Conservation (phyloP, 1,139 yeast genomes). For the Zygosaccharomyces pseudobailii region DNA sequence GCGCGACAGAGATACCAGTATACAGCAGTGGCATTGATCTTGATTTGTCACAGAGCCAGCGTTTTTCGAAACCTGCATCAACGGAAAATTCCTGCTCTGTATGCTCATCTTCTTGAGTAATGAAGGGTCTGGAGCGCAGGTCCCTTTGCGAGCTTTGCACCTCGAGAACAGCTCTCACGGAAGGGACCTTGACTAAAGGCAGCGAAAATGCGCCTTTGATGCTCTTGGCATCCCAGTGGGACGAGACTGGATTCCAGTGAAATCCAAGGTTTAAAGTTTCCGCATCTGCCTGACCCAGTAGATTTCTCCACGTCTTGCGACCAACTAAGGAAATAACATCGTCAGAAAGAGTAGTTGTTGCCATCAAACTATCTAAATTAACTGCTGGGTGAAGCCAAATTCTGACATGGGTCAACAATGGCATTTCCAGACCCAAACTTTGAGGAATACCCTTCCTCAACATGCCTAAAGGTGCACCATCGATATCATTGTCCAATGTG, state of each 20-base stretch:
- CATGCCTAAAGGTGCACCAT: constrained; percentile 7
- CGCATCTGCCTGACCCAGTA: constrained; percentile 31
- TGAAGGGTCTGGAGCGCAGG: constrained; percentile 12
- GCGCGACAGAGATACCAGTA: constrained; percentile 29
- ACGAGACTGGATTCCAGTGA: constrained; percentile 26
- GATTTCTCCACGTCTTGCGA: constrained; percentile 23
- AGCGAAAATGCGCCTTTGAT: constrained; percentile 26
- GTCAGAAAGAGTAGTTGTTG: constrained; percentile 10
- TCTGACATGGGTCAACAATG: constrained; percentile 30
- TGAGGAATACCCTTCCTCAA: constrained; percentile 10
- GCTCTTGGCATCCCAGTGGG: constrained; percentile 26
- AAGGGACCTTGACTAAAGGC: constrained; percentile 29
- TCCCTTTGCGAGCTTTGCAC: constrained; percentile 27
- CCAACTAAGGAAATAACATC: constrained; percentile 9
- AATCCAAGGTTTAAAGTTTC: constrained; percentile 26
- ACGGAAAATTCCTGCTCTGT: constrained; percentile 12
- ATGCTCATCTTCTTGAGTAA: constrained; percentile 10
- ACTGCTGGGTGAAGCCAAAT: constrained; percentile 22
- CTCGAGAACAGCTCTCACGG: constrained; percentile 28
- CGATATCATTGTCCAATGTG: constrained; percentile 18
- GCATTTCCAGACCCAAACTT: constrained; percentile 16
- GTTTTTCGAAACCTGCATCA: constrained; percentile 27
- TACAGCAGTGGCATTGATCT: constrained; percentile 21
- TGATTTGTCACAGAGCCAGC: constrained; percentile 13
- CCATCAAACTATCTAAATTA: constrained; percentile 15